Evolutionary conservation across 1,284 basidiomycete species (phyloP), one percentile per base, ranked within the genome.

Genomic region (Apiotrichum gamsii): DNA sequence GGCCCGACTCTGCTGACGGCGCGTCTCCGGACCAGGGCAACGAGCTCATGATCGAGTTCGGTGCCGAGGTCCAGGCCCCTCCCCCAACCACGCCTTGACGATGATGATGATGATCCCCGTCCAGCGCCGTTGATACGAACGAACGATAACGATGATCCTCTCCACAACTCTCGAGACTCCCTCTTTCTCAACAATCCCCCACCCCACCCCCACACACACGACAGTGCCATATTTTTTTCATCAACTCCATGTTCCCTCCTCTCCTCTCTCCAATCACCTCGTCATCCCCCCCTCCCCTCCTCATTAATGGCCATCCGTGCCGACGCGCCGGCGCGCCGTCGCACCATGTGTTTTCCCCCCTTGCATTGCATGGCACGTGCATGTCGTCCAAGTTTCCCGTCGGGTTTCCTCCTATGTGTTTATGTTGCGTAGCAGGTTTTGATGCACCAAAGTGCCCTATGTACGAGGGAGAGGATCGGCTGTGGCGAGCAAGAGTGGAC

Each of bases 1-100:
- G 62, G 62, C 66, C 65, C 28, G 60, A 60, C 13, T 51, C 54
- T 5, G 55, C 47, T 2, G 29, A 43, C 28, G 61, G 60, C 18
- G 34, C 28, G 13, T 42, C 40, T 6, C 54, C 55, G 8, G 37
- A 47, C 10, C 47, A 43, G 25, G 62, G 61, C 9, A 39, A 35
- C 39, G 65, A 67, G 51, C 51, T 62, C 13, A 41, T 39, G 30
- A 37, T 16, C 35, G 55, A 54, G 40, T 53, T 48, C 19, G 51
- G 49, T 18, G 44, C 23, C 6, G 46, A 37, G 23, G 30, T 36
- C 13, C 24, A 39, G 30, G 41, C 50, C 5, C 50, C 54, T 8
- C 50, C 37, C 6, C 50, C 50, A 21, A 11, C 25, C 25, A 19
- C 25, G 38, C n/a, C 11, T 33, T n/a, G 11, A 35, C 24, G 15